These are phyloP conservation scores for Neurospora tetraspora DNA, from an alignment of 495 filamentous ascomycete genomes.

Conservation along the genomic window DNA sequence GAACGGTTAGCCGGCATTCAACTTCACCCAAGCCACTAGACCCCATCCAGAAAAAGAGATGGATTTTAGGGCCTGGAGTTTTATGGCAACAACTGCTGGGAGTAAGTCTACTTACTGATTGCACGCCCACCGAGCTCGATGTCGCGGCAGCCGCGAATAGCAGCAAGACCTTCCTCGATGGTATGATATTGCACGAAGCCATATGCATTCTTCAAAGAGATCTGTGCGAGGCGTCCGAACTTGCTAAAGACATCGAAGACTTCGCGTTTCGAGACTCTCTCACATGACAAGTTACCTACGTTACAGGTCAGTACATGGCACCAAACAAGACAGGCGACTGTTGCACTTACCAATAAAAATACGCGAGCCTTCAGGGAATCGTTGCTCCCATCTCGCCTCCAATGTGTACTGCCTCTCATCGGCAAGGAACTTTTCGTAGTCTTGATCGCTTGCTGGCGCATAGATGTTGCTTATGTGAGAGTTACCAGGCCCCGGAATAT, in stretches of 20 bases:
- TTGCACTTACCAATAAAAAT: slow-evolving; percentile 77
- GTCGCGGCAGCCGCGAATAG: slow-evolving; percentile 69
- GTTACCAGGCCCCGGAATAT: slow-evolving; percentile 35
- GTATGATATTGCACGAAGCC: slow-evolving; percentile 94
- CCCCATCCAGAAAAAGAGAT: not conserved
- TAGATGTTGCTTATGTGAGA: not conserved
- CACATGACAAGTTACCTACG: slow-evolving; percentile 86
- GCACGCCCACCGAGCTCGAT: slow-evolving; percentile 68
- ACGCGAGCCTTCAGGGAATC: slow-evolving; percentile 75
- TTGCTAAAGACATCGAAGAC: slow-evolving; percentile 81
- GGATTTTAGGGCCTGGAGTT: not conserved
- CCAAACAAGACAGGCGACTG: not conserved
- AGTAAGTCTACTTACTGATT: slow-evolving; percentile 63
- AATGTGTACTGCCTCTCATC: slow-evolving; percentile 51
- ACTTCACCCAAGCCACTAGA: not conserved
- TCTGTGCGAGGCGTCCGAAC: slow-evolving; percentile 83
- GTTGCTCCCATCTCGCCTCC: slow-evolving; percentile 59
- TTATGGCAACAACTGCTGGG: not conserved
- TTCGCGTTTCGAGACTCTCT: slow-evolving; percentile 87
- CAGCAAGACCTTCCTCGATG: slow-evolving; percentile 55
- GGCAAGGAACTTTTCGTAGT: slow-evolving; percentile 73
- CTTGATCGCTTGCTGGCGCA: slow-evolving; percentile 38
- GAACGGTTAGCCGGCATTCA: slow-evolving; percentile 6
- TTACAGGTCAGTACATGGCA: not conserved
- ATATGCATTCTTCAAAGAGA: slow-evolving; percentile 94